phyloP scores from a whole-genome alignment of 805 yeast genomes.

The Yarrowia porcina region DNA sequence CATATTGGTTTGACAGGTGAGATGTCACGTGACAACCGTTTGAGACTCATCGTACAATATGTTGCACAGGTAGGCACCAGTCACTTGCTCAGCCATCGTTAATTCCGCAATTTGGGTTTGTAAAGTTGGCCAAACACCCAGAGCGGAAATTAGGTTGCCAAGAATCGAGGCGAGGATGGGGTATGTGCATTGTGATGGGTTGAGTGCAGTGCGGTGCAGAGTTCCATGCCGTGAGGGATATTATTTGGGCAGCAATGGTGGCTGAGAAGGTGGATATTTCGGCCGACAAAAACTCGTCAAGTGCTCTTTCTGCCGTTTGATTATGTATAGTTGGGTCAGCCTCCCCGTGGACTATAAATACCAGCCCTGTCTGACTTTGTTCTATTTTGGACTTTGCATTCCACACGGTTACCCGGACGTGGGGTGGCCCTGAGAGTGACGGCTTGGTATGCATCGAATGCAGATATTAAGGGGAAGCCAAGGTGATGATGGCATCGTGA shows the following conservation, averaged over 20 bases:
- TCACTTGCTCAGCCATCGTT: conserved; percentile 1
- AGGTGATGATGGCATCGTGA: neutral
- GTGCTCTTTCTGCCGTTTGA: no score
- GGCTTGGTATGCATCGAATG: conserved; percentile 5
- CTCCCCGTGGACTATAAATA: neutral
- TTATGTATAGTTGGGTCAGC: no score
- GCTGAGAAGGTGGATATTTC: no score
- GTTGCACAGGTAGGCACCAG: no score
- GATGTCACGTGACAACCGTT: no score
- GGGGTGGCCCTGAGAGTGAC: neutral
- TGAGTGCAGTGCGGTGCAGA: neutral
- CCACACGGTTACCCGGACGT: neutral
- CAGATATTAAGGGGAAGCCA: conserved; percentile 8
- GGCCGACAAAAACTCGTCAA: no score
- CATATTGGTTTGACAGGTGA: no score
- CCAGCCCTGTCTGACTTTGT: conserved; percentile 14
- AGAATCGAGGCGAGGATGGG: conserved; percentile 20
- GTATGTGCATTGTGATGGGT: conserved; percentile 9
- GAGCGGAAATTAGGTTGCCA: conserved; percentile 1
- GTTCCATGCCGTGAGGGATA: neutral
- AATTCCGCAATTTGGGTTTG: neutral
- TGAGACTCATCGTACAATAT: no score
- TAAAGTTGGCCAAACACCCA: neutral
- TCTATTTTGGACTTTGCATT: conserved; percentile 11
- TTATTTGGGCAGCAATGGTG: neutral